These are phyloP conservation scores for Rhodotorula taiwanensis DNA, from an alignment of 768 basidiomycete species.

Conservation along the genomic window DNA sequence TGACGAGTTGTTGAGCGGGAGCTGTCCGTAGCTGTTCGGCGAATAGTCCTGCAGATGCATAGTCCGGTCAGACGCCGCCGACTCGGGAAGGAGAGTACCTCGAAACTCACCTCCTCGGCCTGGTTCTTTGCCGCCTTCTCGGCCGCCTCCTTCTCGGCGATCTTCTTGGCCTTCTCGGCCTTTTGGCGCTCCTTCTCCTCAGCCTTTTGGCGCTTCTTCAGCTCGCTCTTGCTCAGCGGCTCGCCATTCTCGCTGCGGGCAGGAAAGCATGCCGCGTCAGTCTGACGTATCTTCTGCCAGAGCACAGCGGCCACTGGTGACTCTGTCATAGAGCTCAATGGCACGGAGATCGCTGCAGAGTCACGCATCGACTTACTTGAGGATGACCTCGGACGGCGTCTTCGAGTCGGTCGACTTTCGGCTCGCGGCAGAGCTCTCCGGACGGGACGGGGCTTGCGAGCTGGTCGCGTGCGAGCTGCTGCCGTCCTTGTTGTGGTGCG, in stretches of 20 bases:
- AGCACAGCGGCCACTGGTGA: too few species aligned
- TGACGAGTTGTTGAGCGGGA: slow-evolving; percentile 88
- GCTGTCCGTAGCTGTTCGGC: slow-evolving; percentile 64
- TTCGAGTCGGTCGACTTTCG: slow-evolving; percentile 13
- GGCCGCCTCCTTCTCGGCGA: slow-evolving; percentile 70
- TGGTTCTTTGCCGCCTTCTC: slow-evolving; percentile 61
- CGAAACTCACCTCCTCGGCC: slow-evolving; percentile 54
- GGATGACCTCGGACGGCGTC: background rate
- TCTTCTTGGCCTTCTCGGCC: slow-evolving; percentile 77
- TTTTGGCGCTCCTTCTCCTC: slow-evolving; percentile 87
- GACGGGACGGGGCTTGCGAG: background rate
- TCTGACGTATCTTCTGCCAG: too few species aligned
- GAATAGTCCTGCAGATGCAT: slow-evolving; percentile 56
- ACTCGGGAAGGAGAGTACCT: too few species aligned
- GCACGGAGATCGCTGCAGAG: background rate
- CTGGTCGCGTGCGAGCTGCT: background rate
- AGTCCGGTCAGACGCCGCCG: slow-evolving; percentile 36
- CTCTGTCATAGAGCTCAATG: too few species aligned
- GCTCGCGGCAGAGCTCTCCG: too few species aligned
- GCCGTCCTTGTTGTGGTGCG: background rate
- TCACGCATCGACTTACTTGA: slow-evolving; percentile 15
- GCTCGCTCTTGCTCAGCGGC: slow-evolving; percentile 69
- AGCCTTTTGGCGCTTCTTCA: slow-evolving; percentile 86
- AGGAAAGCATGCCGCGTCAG: background rate
- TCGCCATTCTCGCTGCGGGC: slow-evolving; percentile 41